Base-by-base conservation (phyloP, 2,329 filamentous ascomycete genomes). In the Paraphaeosphaeria sporulosa region DNA sequence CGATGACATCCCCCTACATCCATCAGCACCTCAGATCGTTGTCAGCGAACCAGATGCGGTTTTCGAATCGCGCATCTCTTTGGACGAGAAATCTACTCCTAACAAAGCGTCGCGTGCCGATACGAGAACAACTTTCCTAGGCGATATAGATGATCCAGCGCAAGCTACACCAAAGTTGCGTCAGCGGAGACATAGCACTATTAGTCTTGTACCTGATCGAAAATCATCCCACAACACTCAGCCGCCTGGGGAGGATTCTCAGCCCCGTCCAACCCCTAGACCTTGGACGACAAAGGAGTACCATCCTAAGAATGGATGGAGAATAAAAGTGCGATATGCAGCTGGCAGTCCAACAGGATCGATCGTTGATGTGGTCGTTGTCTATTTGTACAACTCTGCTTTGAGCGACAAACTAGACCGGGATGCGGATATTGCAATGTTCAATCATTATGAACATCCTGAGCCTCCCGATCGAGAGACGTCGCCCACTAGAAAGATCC, bases 341-440 rank as follows among this genome's bases (percentile, higher is more conserved):
- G 34, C 42, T 32, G 30, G 36, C 4, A 25, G 27, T 19, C 27
- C 12, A 15, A 32, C n/a, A 47, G 25, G 17, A 42, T 27, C 49
- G 17, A 2, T 43, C 32, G 57, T 59, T 30, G 49, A 54, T 48
- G 21, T 59, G 2, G 42, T 59, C 12, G 13, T 55, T 19, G 57
- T 59, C 4, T 54, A 59, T 25, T 6, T 59, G 7, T 59, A 49
- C 17, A 53, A 59, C 21, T 59, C 57, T 9, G 43, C 49, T 19
- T n/a, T 42, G 23, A 32, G 13, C 15, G 42, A 59, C 15, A 38
- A 23, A 17, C 43, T 52, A 12, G 57, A 59, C 43, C 57, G 50
- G 15, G 57, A 59, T 42, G 49, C 40, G 15, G 49, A 59, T 44
- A 43, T 59, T 10, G 25, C 52, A 10, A 40, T 59, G 15, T 59